A percentile compares a stretch with the other conserved stretches of the same genome.
Evolutionary conservation across 2,329 filamentous ascomycete genomes (phyloP).

Genomic region (Calonectria pseudoreteaudii): DNA sequence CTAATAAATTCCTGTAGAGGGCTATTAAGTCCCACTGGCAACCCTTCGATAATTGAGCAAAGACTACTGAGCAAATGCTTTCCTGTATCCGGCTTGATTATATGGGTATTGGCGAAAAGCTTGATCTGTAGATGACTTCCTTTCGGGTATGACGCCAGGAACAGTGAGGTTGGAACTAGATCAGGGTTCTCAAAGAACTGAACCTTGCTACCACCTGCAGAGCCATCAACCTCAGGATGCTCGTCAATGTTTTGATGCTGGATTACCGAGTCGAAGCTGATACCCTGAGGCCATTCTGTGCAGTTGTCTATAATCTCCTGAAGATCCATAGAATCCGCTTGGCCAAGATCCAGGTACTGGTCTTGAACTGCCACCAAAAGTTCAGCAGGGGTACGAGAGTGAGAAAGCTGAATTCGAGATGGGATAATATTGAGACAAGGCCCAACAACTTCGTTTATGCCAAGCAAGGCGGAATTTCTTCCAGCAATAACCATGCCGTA

Average conservation of each 20-base stretch:
- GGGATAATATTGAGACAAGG: too few species aligned
- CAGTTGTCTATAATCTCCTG: conserved; percentile 30
- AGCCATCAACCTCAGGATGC: conserved; percentile 22
- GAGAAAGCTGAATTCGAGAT: not conserved
- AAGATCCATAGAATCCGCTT: conserved; percentile 30
- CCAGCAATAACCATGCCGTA: too few species aligned
- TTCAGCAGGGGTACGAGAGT: not conserved
- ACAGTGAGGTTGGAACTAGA: not conserved
- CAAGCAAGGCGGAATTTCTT: too few species aligned
- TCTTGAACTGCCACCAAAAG: conserved; percentile 24
- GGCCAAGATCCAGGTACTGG: conserved; percentile 21
- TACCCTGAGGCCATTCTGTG: conserved; percentile 29
- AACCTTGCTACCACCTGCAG: not conserved
- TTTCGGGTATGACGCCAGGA: conserved; percentile 14
- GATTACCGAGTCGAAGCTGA: conserved; percentile 20
- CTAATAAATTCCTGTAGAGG: too few species aligned
- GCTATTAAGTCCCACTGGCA: too few species aligned
- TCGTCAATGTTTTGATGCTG: conserved; percentile 40
- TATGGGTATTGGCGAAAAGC: not conserved
- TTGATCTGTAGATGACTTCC: conserved; percentile 15
- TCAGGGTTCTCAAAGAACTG: conserved; percentile 15
- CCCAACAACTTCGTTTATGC: too few species aligned
- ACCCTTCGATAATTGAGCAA: too few species aligned
- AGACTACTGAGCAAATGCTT: too few species aligned
- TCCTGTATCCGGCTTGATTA: not conserved